These are phyloP conservation scores for Alternaria metachromatica DNA, from an alignment of 2,329 filamentous ascomycete genomes.

Conservation along the genomic window DNA sequence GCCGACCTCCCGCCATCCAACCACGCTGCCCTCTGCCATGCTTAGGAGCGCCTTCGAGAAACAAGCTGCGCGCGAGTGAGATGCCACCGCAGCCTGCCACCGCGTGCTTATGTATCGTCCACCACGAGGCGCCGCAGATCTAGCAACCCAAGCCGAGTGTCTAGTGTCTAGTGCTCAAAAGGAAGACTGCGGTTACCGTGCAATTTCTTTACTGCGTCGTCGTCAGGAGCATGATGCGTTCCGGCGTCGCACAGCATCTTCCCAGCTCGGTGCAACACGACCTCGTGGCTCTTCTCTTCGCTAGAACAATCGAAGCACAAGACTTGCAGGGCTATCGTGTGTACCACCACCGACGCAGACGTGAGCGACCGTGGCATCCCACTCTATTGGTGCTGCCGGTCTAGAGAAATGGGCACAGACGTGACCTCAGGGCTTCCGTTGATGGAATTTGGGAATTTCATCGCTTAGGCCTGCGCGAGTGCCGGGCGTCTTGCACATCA, in stretches of 20 bases:
- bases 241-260: not conserved
- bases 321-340: constrained; percentile 1
- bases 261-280: constrained; percentile 1
- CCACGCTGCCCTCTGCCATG: constrained; percentile 9
- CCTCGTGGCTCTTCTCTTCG: constrained; percentile 26
- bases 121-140: constrained; percentile 1
- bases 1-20: constrained; percentile 30
- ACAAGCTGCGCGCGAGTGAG: constrained; percentile 25
- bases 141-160: not conserved
- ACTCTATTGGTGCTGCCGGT: constrained; percentile 2
- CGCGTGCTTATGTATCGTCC: not conserved
- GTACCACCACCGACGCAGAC: not conserved
- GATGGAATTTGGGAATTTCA: constrained; percentile 39
- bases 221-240: not conserved
- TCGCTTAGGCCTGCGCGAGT: constrained; percentile 14
- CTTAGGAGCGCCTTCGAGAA: constrained; percentile 29
- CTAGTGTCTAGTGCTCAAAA: constrained; percentile 3
- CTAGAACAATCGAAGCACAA: constrained; percentile 6
- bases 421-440: constrained; percentile 33
- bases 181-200: not conserved
- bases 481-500: constrained; percentile 37
- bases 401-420: constrained; percentile 17
- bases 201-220: constrained; percentile 9
- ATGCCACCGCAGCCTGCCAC: constrained; percentile 20
- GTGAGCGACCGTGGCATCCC: not conserved